Evolutionary conservation across 768 basidiomycete species (phyloP).

Genomic region (Lactarius akahatsu): DNA sequence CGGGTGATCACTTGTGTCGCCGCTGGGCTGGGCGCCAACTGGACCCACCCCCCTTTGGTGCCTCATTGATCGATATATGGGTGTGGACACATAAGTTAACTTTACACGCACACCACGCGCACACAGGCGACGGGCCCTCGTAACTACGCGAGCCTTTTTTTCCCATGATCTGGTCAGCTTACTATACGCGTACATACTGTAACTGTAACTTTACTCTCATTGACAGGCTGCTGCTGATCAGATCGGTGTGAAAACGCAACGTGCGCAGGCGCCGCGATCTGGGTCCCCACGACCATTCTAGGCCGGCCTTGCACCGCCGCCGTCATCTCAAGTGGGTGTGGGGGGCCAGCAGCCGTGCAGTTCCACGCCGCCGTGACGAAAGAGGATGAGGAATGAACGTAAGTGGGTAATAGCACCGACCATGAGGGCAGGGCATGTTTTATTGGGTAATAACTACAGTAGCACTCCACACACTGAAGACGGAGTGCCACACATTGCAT

Average conservation of each 20-base stretch:
- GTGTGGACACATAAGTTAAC: slow-evolving; percentile 1
- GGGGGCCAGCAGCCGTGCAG: neutral
- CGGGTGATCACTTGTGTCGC: slow-evolving; percentile 4
- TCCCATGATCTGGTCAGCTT: neutral
- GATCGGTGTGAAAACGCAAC: neutral
- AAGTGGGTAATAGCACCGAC: slow-evolving; percentile 12
- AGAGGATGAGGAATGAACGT: slow-evolving; percentile 12
- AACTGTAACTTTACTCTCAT: neutral
- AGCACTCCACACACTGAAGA: neutral
- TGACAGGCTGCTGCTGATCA: neutral
- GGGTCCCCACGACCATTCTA: neutral
- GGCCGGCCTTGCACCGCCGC: neutral
- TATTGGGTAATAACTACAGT: neutral
- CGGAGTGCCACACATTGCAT: neutral
- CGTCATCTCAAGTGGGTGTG: neutral
- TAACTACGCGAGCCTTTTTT: neutral
- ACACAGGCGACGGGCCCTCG: neutral
- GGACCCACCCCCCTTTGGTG: slow-evolving; percentile 1
- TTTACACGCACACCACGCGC: neutral
- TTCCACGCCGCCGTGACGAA: slow-evolving; percentile 3
- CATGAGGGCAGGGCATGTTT: slow-evolving; percentile 24
- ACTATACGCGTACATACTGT: slow-evolving; percentile 4
- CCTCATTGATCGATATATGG: neutral
- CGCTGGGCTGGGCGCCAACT: neutral
- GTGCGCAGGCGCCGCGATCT: slow-evolving; percentile 2